Evolutionary conservation across 208 protist species (phyloP), one percentile per base, ranked within the genome.

Genomic region (Leptomonas pyrrhocoris): DNA sequence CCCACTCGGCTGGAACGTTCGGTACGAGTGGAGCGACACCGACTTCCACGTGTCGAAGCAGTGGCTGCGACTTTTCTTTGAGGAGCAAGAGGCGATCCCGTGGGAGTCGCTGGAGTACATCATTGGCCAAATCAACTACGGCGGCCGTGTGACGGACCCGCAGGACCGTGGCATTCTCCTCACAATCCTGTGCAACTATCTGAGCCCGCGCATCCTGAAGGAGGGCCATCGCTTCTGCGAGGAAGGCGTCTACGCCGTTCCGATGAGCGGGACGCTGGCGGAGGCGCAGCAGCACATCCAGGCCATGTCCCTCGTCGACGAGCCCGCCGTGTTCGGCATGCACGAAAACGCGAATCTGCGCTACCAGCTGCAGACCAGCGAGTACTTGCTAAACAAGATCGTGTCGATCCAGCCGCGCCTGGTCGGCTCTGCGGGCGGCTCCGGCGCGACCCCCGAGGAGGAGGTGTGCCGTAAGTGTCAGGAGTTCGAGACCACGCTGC

Each of bases 111-210:
- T 99, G 16, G 90, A 94, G 56, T 99, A 99, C 86, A 96, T 99
- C 58, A 98, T 98, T 64, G 98, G 98, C 21, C 90, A 99, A 66
- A 98, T 99, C 75, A 97, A 98, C 86, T 99, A 99, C 83, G 98
- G 98, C 57, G 98, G 98, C 16, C 90, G 98, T 51, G 97, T 99
- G 11, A 99, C 98, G 15, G 98, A 99, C 89, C 92, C 96, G 53
- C 96, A 94, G 73, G 98, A 99, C 75, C 68, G 97, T 54, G 90
- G 97, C 54, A 97, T 83, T 25, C 79, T 99, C 55, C 87, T 96
- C 59, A 94, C 90, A 1, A 96, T 98, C 69, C 80, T 99, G 46
- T 76, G 84, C 55, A 81, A 84, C 54, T 99, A 96, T 76, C 83
- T 98, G 50, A 86, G 60, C 73, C 81, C 83, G 0, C 65, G 76